Conservation (phyloP, 164 flowering plant species). For the Liquidambar formosana region DNA sequence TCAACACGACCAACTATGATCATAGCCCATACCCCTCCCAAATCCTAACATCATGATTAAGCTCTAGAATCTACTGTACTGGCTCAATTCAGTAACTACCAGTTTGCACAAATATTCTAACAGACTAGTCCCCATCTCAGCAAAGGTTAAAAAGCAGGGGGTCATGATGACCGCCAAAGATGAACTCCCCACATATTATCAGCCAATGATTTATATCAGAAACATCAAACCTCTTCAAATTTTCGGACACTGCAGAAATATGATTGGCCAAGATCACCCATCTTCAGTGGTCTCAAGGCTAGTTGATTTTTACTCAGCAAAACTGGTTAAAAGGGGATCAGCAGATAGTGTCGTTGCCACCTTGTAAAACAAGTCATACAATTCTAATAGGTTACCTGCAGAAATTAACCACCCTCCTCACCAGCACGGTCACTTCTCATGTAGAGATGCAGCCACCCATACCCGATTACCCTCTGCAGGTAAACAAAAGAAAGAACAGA, state of each 20-base stretch:
- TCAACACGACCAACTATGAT: slow-evolving; percentile 1
- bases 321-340: not conserved
- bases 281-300: not conserved
- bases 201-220: not conserved
- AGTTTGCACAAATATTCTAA: slow-evolving; percentile 1
- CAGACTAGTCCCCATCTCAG: too few relatives aligned
- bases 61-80: not conserved
- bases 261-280: not conserved
- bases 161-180: not conserved
- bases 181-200: not conserved
- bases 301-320: not conserved
- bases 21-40: not conserved
- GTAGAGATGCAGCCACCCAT: not conserved
- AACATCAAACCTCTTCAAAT: not conserved
- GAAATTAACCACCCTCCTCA: not conserved
- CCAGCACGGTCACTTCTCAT: not conserved
- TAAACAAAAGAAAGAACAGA: not conserved
- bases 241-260: not conserved
- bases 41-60: not conserved
- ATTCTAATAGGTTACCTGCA: not conserved
- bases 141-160: not conserved
- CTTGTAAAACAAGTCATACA: not conserved
- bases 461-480: not conserved
- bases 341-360: not conserved
- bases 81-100: not conserved